These are phyloP conservation scores for Metschnikowia lachancei DNA, from an alignment of 805 yeast species.

Conservation along the genomic window DNA sequence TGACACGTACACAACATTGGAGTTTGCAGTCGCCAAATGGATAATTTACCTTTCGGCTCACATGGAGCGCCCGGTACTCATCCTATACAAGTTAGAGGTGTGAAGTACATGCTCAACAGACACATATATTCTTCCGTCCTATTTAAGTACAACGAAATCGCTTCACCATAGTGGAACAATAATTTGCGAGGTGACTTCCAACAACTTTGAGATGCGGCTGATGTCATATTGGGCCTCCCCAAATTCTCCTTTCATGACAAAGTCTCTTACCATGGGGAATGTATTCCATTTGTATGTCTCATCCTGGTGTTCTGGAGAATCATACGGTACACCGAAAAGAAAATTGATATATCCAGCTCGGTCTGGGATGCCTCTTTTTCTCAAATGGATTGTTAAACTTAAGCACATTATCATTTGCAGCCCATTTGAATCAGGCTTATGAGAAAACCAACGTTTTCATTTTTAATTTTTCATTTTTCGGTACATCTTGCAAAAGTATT, in stretches of 20 bases:
- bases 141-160: not conserved
- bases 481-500: too few species aligned
- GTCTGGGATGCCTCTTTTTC: slow-evolving; percentile 41
- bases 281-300: slow-evolving; percentile 53
- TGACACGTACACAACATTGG: too few species aligned
- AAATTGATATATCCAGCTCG: slow-evolving; percentile 68
- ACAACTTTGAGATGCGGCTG: slow-evolving; percentile 6
- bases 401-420: slow-evolving; percentile 71
- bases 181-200: slow-evolving; percentile 2
- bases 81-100: too few species aligned
- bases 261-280: slow-evolving; percentile 78
- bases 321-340: slow-evolving; percentile 65
- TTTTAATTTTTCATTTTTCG: too few species aligned
- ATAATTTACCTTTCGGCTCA: too few species aligned
- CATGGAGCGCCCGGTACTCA: too few species aligned
- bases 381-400: slow-evolving; percentile 50
- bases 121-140: too few species aligned
- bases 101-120: too few species aligned
- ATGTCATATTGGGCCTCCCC: slow-evolving; percentile 54
- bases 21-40: too few species aligned
- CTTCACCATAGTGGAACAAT: not conserved
- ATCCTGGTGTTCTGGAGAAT: slow-evolving; percentile 44
- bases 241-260: slow-evolving; percentile 49
- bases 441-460: too few species aligned
- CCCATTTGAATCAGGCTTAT: too few species aligned